Conservation (phyloP, 2,329 filamentous ascomycete species). For the Byssoonygena ceratinophila region DNA sequence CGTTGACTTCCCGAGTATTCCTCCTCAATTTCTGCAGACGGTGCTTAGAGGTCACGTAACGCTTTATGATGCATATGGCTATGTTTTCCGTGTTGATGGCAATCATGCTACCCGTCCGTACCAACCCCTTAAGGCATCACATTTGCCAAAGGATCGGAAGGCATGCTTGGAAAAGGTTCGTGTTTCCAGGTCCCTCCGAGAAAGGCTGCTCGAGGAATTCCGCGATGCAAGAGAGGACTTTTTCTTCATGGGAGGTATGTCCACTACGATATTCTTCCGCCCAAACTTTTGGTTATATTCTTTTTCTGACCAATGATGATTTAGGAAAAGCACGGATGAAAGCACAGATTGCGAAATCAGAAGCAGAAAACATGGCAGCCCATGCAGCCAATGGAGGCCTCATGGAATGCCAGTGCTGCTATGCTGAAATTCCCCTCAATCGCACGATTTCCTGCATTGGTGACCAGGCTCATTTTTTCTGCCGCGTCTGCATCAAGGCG, state of each 20-base stretch:
- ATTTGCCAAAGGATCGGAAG: neutral
- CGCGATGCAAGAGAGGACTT: slow-evolving; percentile 25
- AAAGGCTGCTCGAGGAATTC: slow-evolving; percentile 25
- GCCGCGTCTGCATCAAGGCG: slow-evolving; percentile 52
- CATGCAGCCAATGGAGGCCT: slow-evolving; percentile 11
- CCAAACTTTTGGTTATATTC: neutral
- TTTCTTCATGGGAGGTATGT: slow-evolving; percentile 14
- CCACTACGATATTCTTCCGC: neutral
- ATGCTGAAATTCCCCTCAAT: slow-evolving; percentile 53
- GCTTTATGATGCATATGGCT: slow-evolving; percentile 9
- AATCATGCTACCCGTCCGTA: slow-evolving; percentile 7
- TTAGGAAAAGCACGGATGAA: neutral
- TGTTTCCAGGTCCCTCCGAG: neutral
- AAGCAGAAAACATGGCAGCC: slow-evolving; percentile 7
- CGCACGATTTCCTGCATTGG: slow-evolving; percentile 59
- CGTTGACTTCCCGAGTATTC: slow-evolving; percentile 30
- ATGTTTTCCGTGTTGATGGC: neutral
- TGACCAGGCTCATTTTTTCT: slow-evolving; percentile 55
- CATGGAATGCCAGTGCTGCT: slow-evolving; percentile 67
- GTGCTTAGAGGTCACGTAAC: neutral
- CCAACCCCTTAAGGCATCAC: neutral
- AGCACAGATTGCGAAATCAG: neutral
- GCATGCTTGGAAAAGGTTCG: neutral
- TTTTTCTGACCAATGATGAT: neutral
- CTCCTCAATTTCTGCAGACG: slow-evolving; percentile 27